Evolutionary conservation across 2,329 filamentous ascomycete genomes (phyloP).

Genomic region (Passalora sequoiae): DNA sequence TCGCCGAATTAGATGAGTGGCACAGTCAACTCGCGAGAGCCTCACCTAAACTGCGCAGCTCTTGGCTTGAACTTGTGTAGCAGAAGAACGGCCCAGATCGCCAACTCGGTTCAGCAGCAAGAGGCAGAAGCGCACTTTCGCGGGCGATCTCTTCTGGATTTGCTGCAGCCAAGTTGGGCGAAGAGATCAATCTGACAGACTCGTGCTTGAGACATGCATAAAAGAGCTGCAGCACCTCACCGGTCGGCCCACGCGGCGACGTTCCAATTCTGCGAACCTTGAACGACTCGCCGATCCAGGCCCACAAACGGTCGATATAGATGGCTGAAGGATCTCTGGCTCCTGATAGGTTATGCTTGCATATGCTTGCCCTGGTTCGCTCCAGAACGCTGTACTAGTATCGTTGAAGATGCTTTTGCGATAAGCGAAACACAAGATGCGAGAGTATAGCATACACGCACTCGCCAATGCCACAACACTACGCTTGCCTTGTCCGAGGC

Average conservation of each 20-base stretch:
- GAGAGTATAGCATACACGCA: too few species aligned
- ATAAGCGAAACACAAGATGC: too few species aligned
- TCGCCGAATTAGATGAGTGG: background rate
- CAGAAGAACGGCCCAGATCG: background rate
- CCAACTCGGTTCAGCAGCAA: background rate
- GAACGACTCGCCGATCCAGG: conserved; percentile 1
- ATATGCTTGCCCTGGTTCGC: too few species aligned
- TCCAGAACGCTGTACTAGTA: too few species aligned
- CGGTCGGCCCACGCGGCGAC: background rate
- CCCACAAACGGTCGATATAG: too few species aligned
- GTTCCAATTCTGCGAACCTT: background rate
- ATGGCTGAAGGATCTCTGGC: too few species aligned
- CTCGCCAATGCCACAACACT: too few species aligned
- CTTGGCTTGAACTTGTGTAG: conserved; percentile 4
- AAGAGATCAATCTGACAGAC: background rate
- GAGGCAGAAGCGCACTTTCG: background rate
- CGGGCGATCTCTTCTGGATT: background rate
- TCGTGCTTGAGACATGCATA: conserved; percentile 3
- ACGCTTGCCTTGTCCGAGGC: too few species aligned
- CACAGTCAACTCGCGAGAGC: background rate
- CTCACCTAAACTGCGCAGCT: background rate
- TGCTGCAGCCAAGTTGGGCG: background rate
- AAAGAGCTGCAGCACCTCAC: background rate
- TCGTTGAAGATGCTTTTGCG: too few species aligned
- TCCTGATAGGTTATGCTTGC: too few species aligned